Evolutionary conservation across 371 early-diverging fungal species (phyloP).

Genomic region (Basidiobolus meristosporus): DNA sequence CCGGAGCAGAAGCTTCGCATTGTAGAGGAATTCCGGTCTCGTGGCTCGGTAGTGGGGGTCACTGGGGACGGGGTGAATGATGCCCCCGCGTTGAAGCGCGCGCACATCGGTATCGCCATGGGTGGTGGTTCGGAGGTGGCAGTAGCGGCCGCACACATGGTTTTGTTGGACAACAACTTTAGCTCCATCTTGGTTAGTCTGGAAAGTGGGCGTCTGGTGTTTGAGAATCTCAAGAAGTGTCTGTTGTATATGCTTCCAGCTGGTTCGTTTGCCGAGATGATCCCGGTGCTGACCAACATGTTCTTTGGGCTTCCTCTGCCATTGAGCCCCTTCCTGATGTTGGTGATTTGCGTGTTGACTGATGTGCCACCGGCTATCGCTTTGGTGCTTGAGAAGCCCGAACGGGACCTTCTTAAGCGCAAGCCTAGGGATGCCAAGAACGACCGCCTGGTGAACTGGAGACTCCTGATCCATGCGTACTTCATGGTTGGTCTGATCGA

Average conservation of each 20-base stretch:
- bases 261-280: constrained; percentile 44
- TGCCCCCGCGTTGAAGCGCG: constrained; percentile 58
- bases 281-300: constrained; percentile 44
- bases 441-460: constrained; percentile 29
- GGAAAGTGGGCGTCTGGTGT: constrained; percentile 60
- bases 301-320: constrained; percentile 44
- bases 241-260: constrained; percentile 54
- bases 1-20: constrained; percentile 69
- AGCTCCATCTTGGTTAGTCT: constrained; percentile 49
- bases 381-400: constrained; percentile 40
- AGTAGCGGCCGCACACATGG: constrained; percentile 54
- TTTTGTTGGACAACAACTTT: constrained; percentile 52
- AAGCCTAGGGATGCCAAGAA: constrained; percentile 34
- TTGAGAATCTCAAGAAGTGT: constrained; percentile 66
- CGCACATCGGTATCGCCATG: constrained; percentile 66
- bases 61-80: constrained; percentile 93
- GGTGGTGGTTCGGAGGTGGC: constrained; percentile 57
- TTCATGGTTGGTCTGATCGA: constrained; percentile 37
- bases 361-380: constrained; percentile 31
- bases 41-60: constrained; percentile 48
- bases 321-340: constrained; percentile 36
- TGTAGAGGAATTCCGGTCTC: constrained; percentile 42
- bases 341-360: constrained; percentile 25
- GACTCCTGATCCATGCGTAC: constrained; percentile 37
- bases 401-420: constrained; percentile 29